phyloP scores from a whole-genome alignment of 2,329 filamentous ascomycete genomes.

The Chalaropsis ovoidea region DNA sequence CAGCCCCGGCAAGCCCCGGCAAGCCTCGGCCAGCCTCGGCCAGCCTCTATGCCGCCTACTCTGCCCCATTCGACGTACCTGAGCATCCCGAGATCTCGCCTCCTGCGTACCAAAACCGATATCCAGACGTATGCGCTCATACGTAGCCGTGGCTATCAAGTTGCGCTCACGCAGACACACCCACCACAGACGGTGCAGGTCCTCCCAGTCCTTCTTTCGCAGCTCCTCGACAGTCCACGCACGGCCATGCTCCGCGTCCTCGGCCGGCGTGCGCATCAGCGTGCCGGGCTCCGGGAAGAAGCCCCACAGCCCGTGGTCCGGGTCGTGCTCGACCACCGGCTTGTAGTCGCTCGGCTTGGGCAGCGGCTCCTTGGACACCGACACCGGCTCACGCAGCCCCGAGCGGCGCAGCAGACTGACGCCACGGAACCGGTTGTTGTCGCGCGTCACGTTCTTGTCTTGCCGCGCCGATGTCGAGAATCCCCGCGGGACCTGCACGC shows the following conservation, averaged over 20 bases:
- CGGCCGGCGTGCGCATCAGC: conserved; percentile 59
- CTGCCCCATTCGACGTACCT: conserved; percentile 43
- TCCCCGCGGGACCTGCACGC: conserved; percentile 21
- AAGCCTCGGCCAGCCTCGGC: too few relatives aligned
- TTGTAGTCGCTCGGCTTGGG: conserved; percentile 61
- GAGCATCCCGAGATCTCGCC: conserved; percentile 49
- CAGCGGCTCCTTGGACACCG: conserved; percentile 59
- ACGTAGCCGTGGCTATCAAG: conserved; percentile 65
- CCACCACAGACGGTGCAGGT: conserved; percentile 90
- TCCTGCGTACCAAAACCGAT: conserved; percentile 67
- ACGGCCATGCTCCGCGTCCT: conserved; percentile 64
- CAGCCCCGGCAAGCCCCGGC: too few relatives aligned
- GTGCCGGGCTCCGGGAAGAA: conserved; percentile 71
- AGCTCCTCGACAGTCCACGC: conserved; percentile 80
- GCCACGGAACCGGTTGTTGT: conserved; percentile 70
- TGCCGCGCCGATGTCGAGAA: conserved; percentile 49
- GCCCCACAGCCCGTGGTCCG: conserved; percentile 78
- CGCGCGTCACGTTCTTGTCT: conserved; percentile 47
- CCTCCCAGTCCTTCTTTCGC: conserved; percentile 82
- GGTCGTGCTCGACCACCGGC: conserved; percentile 50
- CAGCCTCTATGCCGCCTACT: neutral
- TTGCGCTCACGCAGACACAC: conserved; percentile 86
- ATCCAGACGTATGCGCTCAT: conserved; percentile 57
- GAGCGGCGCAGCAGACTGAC: conserved; percentile 71
- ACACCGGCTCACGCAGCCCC: conserved; percentile 63